Conservation (phyloP, 805 yeast genomes). For the Tetrapisispora phaffii region DNA sequence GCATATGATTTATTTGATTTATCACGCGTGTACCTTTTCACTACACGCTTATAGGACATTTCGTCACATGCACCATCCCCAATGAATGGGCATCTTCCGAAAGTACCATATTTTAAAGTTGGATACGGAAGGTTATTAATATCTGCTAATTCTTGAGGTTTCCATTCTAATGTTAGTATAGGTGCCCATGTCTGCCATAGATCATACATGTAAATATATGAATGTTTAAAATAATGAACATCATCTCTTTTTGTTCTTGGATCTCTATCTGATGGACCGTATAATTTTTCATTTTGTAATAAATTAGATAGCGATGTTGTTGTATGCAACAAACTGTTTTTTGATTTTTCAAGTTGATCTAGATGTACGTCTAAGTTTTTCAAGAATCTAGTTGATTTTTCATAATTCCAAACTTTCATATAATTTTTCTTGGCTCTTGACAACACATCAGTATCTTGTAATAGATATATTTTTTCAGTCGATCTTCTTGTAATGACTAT, state of each 20-base stretch:
- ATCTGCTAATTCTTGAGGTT: conserved; percentile 23
- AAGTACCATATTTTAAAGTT: conserved; percentile 24
- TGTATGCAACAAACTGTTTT: conserved; percentile 15
- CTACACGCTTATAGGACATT: conserved; percentile 19
- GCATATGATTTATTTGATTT: conserved; percentile 25
- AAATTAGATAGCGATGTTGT: conserved; percentile 44
- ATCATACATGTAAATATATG: conserved; percentile 73
- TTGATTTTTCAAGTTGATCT: conserved; percentile 20
- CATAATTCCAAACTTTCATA: conserved; percentile 80
- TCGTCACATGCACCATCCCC: conserved; percentile 37
- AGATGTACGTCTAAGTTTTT: conserved; percentile 45
- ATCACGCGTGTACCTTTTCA: conserved; percentile 27
- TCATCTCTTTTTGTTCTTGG: conserved; percentile 80
- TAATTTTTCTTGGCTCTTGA: conserved; percentile 48
- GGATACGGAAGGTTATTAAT: conserved; percentile 30
- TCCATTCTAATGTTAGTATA: conserved; percentile 76
- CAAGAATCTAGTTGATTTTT: conserved; percentile 73
- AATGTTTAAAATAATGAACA: conserved; percentile 65
- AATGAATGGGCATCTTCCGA: conserved; percentile 78
- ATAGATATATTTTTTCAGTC: conserved; percentile 32
- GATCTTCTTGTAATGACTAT: conserved; percentile 67
- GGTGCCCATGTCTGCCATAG: conserved; percentile 70
- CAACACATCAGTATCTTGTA: conserved; percentile 52
- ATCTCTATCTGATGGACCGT: conserved; percentile 84
- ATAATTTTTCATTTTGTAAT: conserved; percentile 72